These are phyloP conservation scores for Ustilago cynodontis DNA, from an alignment of 1,284 basidiomycete genomes.

Conservation along the genomic window DNA sequence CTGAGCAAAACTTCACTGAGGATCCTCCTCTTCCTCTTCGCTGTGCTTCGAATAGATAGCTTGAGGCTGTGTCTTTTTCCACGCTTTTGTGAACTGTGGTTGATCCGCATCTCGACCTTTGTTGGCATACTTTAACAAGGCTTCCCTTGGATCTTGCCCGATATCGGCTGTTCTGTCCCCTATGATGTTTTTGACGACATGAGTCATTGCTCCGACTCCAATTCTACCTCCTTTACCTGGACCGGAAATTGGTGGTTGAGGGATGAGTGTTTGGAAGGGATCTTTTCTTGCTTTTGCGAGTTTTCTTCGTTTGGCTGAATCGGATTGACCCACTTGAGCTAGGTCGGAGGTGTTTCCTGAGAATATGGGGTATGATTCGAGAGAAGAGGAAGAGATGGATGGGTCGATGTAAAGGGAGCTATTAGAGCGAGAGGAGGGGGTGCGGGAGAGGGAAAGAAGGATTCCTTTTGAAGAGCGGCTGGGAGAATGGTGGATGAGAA, in stretches of 20 bases:
- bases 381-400: neutral
- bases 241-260: constrained; percentile 82
- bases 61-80: constrained; percentile 70
- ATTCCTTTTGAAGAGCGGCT: constrained; percentile 88
- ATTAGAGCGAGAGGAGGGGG: constrained; percentile 11
- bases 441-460: constrained; percentile 79
- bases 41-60: constrained; percentile 45
- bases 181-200: constrained; percentile 89
- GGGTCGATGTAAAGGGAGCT: constrained; percentile 1
- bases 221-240: constrained; percentile 92
- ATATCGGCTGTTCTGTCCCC: constrained; percentile 67
- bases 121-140: constrained; percentile 90
- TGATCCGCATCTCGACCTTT: constrained; percentile 73
- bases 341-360: neutral
- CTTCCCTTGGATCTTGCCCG: constrained; percentile 84
- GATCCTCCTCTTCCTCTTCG: constrained; percentile 25
- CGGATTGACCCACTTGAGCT: neutral
- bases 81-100: constrained; percentile 76
- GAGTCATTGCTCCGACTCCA: constrained; percentile 92
- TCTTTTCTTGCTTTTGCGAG: constrained; percentile 88
- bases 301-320: constrained; percentile 79
- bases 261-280: constrained; percentile 74
- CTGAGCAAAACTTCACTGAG: neutral
- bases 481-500: constrained; percentile 91
- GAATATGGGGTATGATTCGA: constrained; percentile 20